These are phyloP conservation scores for Blastocystis sp. DNA, from an alignment of 352 stramenopile species.

Conservation along the genomic window DNA sequence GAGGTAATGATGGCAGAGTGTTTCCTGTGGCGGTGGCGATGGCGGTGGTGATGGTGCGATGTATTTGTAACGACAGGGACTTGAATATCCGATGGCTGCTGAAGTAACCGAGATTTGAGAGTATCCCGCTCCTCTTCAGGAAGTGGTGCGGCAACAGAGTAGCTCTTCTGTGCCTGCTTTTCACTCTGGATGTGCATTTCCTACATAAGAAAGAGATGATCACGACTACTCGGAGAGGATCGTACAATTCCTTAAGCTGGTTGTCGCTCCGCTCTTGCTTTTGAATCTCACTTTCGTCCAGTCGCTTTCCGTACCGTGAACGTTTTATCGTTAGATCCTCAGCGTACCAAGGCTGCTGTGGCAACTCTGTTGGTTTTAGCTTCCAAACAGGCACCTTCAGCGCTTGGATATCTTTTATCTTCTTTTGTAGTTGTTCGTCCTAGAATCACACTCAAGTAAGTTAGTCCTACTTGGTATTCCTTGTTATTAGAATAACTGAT, in stretches of 20 bases:
- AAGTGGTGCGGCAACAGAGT: background rate
- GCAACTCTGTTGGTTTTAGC: conserved; percentile 19
- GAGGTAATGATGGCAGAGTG: background rate
- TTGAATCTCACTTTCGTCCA: background rate
- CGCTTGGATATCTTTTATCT: conserved; percentile 32
- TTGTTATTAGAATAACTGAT: background rate
- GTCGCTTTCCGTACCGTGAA: background rate
- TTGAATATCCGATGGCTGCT: conserved; percentile 39
- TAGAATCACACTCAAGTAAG: background rate
- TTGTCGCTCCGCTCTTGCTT: background rate
- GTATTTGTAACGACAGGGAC: background rate
- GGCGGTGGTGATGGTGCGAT: background rate
- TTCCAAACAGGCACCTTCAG: conserved; percentile 55
- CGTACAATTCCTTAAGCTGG: background rate
- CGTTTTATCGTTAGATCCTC: background rate
- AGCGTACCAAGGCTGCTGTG: background rate
- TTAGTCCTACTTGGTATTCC: background rate
- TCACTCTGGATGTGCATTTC: background rate
- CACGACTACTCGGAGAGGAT: background rate
- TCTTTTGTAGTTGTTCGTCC: conserved; percentile 10
- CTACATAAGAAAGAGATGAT: background rate
- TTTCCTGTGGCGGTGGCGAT: background rate
- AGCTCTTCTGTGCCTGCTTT: background rate
- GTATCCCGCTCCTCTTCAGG: background rate
- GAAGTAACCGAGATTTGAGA: background rate